A percentile compares a stretch with the other conserved stretches of the same genome.
Evolutionary conservation across 176 grass and related monocot species (phyloP).

Genomic region (Raddia distichophylla): DNA sequence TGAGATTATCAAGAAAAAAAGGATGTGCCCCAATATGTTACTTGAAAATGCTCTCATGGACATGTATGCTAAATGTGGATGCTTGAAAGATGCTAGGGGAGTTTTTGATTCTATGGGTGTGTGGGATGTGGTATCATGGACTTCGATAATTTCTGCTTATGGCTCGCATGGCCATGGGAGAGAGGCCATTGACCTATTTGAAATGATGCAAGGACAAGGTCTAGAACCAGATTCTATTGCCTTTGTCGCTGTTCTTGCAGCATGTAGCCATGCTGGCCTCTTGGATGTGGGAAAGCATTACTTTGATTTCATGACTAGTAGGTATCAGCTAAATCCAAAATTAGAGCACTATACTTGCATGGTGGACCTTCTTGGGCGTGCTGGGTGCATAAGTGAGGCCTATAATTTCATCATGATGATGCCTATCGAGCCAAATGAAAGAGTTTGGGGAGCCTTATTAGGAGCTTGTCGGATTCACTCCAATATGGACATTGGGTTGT

Average conservation of each 20-base stretch:
- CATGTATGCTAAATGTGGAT: slow-evolving; percentile 81
- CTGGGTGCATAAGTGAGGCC: slow-evolving; percentile 64
- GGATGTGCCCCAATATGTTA: slow-evolving; percentile 67
- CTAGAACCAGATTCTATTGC: slow-evolving; percentile 66
- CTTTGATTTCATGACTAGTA: slow-evolving; percentile 66
- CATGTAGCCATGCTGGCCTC: slow-evolving; percentile 73
- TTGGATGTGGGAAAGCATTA: slow-evolving; percentile 59
- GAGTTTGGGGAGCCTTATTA: slow-evolving; percentile 76
- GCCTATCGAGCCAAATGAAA: slow-evolving; percentile 70
- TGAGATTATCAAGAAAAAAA: slow-evolving; percentile 56
- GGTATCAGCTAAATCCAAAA: slow-evolving; percentile 57
- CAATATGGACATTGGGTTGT: slow-evolving; percentile 72
- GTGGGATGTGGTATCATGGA: slow-evolving; percentile 73
- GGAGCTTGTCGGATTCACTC: slow-evolving; percentile 78
- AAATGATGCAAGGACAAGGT: slow-evolving; percentile 59
- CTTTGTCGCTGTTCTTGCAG: slow-evolving; percentile 71
- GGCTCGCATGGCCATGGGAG: slow-evolving; percentile 64
- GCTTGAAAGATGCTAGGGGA: slow-evolving; percentile 64
- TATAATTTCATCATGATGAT: slow-evolving; percentile 73
- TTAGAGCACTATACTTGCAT: slow-evolving; percentile 78
- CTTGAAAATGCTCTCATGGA: slow-evolving; percentile 81
- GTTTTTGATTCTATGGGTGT: slow-evolving; percentile 66
- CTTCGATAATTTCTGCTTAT: slow-evolving; percentile 79
- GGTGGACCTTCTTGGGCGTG: slow-evolving; percentile 71
- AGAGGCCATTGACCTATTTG: slow-evolving; percentile 64